Conservation (phyloP, 129 eudicot species). For the Scalesia atractyloides region DNA sequence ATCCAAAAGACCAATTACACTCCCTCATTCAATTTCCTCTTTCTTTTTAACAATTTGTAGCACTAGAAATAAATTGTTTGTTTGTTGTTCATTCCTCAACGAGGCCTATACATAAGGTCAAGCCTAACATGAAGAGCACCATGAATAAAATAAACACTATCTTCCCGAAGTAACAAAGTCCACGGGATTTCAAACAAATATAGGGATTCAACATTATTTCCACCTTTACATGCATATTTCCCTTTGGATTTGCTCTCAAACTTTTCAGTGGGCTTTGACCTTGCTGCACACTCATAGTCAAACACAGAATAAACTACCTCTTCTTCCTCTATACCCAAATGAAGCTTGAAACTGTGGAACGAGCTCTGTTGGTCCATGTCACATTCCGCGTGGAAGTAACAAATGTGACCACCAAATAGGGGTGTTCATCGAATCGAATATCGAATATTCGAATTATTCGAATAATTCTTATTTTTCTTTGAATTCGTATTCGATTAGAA, state of each 20-base stretch:
- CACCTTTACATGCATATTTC: no score
- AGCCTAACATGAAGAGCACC: conserved; percentile 60
- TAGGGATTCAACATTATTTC: conserved; percentile 57
- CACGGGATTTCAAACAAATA: conserved; percentile 67
- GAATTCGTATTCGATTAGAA: no score
- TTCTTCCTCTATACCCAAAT: conserved; percentile 50
- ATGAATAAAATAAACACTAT: conserved; percentile 63
- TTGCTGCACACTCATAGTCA: conserved; percentile 53
- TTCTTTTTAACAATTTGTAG: no score
- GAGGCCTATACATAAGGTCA: conserved; percentile 47
- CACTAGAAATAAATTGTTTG: not conserved
- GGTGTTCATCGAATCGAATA: no score
- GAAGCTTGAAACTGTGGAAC: conserved; percentile 52
- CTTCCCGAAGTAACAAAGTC: conserved; percentile 57
- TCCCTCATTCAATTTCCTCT: no score
- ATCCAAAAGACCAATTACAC: no score
- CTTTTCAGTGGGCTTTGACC: conserved; percentile 52
- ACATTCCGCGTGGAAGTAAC: conserved; percentile 56
- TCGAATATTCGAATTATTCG: no score
- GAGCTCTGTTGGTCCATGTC: conserved; percentile 58
- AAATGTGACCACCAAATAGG: conserved; percentile 59
- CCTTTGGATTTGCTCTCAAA: conserved; percentile 41
- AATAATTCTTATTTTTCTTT: no score
- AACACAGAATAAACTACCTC: conserved; percentile 43
- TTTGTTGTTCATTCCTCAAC: conserved; percentile 12